Evolutionary conservation across 228 moss, liverwort and hornwort species (phyloP).

Genomic region (Sphagnum fallax): DNA sequence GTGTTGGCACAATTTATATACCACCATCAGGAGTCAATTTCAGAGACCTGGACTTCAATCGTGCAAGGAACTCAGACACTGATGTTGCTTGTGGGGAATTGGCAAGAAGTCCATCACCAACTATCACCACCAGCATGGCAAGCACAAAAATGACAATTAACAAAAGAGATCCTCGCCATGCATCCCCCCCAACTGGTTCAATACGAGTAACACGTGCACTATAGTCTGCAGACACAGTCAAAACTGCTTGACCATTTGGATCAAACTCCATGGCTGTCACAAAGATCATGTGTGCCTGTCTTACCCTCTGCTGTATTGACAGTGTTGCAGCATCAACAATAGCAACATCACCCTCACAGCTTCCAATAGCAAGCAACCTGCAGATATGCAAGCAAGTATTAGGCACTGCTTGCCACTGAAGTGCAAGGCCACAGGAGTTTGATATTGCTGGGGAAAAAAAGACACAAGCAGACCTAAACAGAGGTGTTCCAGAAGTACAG

Average conservation of each 20-base stretch:
- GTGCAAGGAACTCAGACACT: conserved; percentile 27
- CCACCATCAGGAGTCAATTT: conserved; percentile 29
- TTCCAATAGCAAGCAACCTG: conserved; percentile 56
- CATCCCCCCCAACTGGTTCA: conserved; percentile 21
- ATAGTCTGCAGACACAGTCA: conserved; percentile 60
- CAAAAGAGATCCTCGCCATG: conserved; percentile 27
- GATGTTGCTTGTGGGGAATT: conserved; percentile 18
- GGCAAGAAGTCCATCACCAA: conserved; percentile 27
- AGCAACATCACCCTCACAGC: conserved; percentile 47
- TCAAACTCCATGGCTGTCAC: conserved; percentile 62
- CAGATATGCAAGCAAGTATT: not conserved
- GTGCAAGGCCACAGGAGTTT: too few relatives aligned
- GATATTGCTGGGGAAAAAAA: too few relatives aligned
- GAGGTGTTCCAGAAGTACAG: too few relatives aligned
- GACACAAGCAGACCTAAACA: too few relatives aligned
- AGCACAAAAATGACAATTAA: conserved; percentile 37
- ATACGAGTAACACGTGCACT: conserved; percentile 52
- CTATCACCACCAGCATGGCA: conserved; percentile 22
- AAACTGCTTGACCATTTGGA: conserved; percentile 42
- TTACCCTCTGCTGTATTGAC: conserved; percentile 49
- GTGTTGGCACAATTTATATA: conserved; percentile 6
- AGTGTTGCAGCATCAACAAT: conserved; percentile 29
- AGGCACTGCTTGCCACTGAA: too few relatives aligned
- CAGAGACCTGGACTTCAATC: conserved; percentile 21
- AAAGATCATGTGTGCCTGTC: conserved; percentile 56